Evolutionary conservation across 805 yeast genomes (phyloP), one percentile per base, ranked within the genome.

Genomic region (Jamesozyma piceae): DNA sequence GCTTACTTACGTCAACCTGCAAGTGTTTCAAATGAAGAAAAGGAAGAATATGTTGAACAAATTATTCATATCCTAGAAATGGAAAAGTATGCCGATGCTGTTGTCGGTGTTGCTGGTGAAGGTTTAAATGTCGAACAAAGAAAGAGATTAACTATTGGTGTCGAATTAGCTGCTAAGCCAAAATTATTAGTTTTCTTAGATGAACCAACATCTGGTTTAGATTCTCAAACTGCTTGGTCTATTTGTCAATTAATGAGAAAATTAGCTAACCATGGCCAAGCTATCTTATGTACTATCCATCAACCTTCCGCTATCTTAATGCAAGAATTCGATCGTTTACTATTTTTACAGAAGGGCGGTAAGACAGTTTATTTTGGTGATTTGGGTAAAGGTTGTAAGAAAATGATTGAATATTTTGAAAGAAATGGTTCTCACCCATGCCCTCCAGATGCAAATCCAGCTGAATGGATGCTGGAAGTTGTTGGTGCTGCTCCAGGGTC

Each of bases 351-450:
- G n/a, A n/a, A n/a, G n/a, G n/a, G n/a, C n/a, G n/a, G n/a, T n/a
- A n/a, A n/a, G 82, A 58, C 88, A 8, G 83, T 80, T 30, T 82
- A 82, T 63, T 82, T 81, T 59, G 90, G 89, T 47, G 83, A 80
- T 38, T 49, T 59, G 36, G 89, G 90, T 43, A 61, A 71, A 30
- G 73, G 78, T 51, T 78, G 76, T 51, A 55, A 60, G 35, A 69
- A 75, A 3, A 67, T 82, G 66, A 79, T 80, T 44, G 63, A 73
- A 41, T 82, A 82, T 57, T 81, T 82, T 54, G 87, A 82, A 59
- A 57, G 60, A 3, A 62, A 80, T 49, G 88, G 87, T 41, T 76
- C 88, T 34, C 72, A 70, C 20, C 66, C 67, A 43, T 82, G 89
- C 65, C 88, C 89, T 17, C 65, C 69, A 6, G 69, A 70, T 35